phyloP scores from a whole-genome alignment of 768 basidiomycete genomes.

The Boletus rubescentipes region DNA sequence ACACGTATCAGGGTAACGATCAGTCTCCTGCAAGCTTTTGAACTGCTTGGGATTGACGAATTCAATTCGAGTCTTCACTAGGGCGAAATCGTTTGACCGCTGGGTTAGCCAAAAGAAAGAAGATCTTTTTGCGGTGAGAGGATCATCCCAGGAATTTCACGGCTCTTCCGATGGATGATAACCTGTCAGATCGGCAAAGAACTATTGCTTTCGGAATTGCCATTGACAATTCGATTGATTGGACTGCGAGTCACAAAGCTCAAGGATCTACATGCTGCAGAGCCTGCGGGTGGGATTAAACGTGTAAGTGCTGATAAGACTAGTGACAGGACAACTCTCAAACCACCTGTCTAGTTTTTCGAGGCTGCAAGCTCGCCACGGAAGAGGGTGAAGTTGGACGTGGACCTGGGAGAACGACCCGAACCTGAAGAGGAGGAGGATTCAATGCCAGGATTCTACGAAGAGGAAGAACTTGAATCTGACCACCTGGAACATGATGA shows the following conservation, averaged over 20 bases:
- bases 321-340: neutral
- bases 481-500: conserved; percentile 11
- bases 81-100: conserved; percentile 75
- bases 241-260: conserved; percentile 88
- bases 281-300: conserved; percentile 61
- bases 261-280: conserved; percentile 66
- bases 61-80: conserved; percentile 60
- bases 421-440: conserved; percentile 31
- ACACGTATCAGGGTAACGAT: conserved; percentile 74
- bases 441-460: conserved; percentile 54
- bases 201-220: conserved; percentile 76
- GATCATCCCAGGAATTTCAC: neutral
- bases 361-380: conserved; percentile 38
- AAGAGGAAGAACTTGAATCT: conserved; percentile 40
- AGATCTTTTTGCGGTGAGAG: conserved; percentile 70
- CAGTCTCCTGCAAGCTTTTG: neutral
- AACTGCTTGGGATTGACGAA: conserved; percentile 5
- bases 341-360: conserved; percentile 51
- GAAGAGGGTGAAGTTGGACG: conserved; percentile 41
- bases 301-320: conserved; percentile 47
- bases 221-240: conserved; percentile 78
- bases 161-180: conserved; percentile 4
- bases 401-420: conserved; percentile 6
- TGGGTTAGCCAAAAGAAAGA: conserved; percentile 75
- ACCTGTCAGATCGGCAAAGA: conserved; percentile 69